Conservation (phyloP, 2,329 filamentous ascomycete species). For the Lithohypha guttulata region DNA sequence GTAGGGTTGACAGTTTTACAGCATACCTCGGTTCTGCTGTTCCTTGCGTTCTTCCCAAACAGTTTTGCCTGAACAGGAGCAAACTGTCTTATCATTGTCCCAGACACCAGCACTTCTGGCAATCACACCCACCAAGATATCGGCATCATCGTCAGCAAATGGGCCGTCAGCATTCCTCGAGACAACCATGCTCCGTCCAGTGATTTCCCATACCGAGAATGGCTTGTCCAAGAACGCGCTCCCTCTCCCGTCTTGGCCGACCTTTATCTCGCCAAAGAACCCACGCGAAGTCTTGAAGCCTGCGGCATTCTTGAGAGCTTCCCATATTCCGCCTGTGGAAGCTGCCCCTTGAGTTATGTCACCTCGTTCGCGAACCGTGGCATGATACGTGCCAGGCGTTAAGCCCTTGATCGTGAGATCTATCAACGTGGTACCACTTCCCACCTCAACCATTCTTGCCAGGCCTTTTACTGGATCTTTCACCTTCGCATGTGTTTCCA, state of each 20-base stretch:
- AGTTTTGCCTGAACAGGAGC: conserved; percentile 94
- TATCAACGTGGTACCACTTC: conserved; percentile 64
- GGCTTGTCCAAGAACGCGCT: conserved; percentile 69
- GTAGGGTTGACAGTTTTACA: conserved; percentile 42
- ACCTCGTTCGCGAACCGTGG: conserved; percentile 74
- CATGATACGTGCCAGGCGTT: conserved; percentile 67
- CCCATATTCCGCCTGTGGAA: conserved; percentile 78
- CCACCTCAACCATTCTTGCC: conserved; percentile 87
- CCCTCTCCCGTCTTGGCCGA: conserved; percentile 65
- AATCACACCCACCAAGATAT: conserved; percentile 86
- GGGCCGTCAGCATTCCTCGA: conserved; percentile 55
- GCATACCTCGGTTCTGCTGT: conserved; percentile 80
- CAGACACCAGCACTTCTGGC: conserved; percentile 93
- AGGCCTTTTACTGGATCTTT: conserved; percentile 68
- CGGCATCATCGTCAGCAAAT: conserved; percentile 60
- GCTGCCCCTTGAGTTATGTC: conserved; percentile 75
- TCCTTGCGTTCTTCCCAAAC: conserved; percentile 95
- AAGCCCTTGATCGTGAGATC: conserved; percentile 82
- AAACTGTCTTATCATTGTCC: conserved; percentile 98
- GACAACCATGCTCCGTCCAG: conserved; percentile 84
- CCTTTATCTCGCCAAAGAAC: conserved; percentile 62
- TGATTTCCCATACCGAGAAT: conserved; percentile 90
- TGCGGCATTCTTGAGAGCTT: conserved; percentile 36
- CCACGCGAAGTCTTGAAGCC: conserved; percentile 42
- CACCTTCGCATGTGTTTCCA: conserved; percentile 67